Conservation (phyloP, 345 rosid genomes). For the Arabidopsis arenosa region DNA sequence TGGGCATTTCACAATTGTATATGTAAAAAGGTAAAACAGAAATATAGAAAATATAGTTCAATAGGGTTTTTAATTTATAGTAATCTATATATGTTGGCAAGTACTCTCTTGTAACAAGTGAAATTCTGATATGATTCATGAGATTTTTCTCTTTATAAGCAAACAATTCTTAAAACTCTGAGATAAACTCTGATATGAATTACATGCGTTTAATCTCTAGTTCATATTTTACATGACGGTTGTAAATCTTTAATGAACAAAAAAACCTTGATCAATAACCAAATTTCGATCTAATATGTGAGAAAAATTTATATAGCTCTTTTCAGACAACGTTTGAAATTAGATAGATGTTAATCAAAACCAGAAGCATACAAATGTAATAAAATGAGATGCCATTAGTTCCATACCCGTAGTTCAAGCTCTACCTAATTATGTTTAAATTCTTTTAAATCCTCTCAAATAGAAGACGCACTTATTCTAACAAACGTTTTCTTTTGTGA, state of each 20-base stretch:
- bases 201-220: background rate
- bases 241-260: background rate
- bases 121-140: constrained; percentile 13
- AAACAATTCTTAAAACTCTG: too few relatives aligned
- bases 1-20: background rate
- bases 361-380: background rate
- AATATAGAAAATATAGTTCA: background rate
- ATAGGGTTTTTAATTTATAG: background rate
- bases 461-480: too few relatives aligned
- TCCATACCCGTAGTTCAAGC: background rate
- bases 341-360: background rate
- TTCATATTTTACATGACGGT: background rate
- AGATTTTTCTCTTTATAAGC: background rate
- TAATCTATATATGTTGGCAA: background rate
- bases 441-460: too few relatives aligned
- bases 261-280: background rate
- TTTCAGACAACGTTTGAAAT: background rate
- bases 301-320: background rate
- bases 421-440: too few relatives aligned
- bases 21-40: background rate
- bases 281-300: background rate
- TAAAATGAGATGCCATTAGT: background rate
- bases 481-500: too few relatives aligned
- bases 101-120: background rate
- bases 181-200: too few relatives aligned